Conservation (phyloP, 768 basidiomycete species). For the Crepidotus variabilis region DNA sequence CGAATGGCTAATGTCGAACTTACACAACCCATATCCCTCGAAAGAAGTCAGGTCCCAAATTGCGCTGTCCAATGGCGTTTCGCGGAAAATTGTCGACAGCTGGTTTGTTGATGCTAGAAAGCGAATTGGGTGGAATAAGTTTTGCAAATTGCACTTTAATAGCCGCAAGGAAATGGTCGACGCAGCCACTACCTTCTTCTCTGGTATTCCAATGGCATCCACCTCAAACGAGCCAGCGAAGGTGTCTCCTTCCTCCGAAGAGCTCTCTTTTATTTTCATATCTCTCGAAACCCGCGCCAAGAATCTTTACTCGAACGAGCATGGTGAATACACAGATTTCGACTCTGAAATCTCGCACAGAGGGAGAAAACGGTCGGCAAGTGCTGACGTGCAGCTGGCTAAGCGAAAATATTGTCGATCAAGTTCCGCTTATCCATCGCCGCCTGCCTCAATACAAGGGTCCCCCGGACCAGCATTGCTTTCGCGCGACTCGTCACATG, state of each 20-base stretch:
- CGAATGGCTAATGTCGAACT: conserved; percentile 40
- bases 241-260: neutral
- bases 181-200: conserved; percentile 34
- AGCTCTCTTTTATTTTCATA: neutral
- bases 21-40: conserved; percentile 52
- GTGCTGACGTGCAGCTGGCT: no score
- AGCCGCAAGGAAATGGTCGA: conserved; percentile 33
- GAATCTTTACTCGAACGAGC: conserved; percentile 18
- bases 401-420: no score
- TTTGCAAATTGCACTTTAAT: conserved; percentile 29
- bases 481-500: neutral
- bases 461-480: neutral
- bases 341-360: conserved; percentile 13
- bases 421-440: conserved; percentile 3
- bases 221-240: neutral
- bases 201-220: neutral
- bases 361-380: neutral
- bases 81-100: conserved; percentile 28
- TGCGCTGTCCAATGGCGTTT: conserved; percentile 17
- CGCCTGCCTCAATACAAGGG: neutral
- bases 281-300: conserved; percentile 15
- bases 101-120: conserved; percentile 50
- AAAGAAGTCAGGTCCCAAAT: conserved; percentile 25
- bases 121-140: conserved; percentile 49
- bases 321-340: conserved; percentile 2